Conservation (phyloP, 2,329 filamentous ascomycete species). For the Arthrobotrys megalospora region DNA sequence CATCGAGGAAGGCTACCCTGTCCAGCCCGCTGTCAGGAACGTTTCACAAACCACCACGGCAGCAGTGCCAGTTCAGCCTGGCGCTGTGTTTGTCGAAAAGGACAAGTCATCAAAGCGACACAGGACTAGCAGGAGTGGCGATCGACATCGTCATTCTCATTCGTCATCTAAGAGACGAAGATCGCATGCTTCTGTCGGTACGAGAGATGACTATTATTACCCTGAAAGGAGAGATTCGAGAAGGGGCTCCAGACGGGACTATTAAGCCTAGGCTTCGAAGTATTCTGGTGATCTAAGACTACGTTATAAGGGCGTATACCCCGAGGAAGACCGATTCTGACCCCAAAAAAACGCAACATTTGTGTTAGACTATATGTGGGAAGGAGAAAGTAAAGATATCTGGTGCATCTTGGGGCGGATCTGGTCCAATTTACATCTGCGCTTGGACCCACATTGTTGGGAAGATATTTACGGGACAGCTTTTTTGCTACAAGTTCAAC, state of each 20-base stretch:
- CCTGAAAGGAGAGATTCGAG: slow-evolving; percentile 42
- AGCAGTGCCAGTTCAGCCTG: slow-evolving; percentile 41
- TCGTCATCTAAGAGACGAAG: slow-evolving; percentile 38
- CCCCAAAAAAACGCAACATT: no score
- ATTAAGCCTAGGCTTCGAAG: slow-evolving; percentile 1
- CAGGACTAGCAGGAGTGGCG: slow-evolving; percentile 40
- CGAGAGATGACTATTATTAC: slow-evolving; percentile 46
- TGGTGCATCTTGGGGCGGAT: no score
- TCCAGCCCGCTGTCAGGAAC: slow-evolving; percentile 49
- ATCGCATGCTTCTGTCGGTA: slow-evolving; percentile 46
- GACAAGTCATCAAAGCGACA: slow-evolving; percentile 40
- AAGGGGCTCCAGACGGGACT: slow-evolving; percentile 36
- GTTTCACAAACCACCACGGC: slow-evolving; percentile 54
- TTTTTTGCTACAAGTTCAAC: background rate
- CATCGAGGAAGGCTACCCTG: slow-evolving; percentile 56
- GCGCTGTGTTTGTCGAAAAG: slow-evolving; percentile 39
- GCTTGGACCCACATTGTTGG: background rate
- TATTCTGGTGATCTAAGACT: background rate
- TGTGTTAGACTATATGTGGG: no score
- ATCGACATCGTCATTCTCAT: slow-evolving; percentile 39
- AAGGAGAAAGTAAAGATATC: no score
- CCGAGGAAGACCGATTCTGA: no score
- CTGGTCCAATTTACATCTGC: no score
- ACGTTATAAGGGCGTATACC: no score
- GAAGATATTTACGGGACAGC: background rate